phyloP scores from a whole-genome alignment of 768 basidiomycete genomes.

The Naganishia antarctica region DNA sequence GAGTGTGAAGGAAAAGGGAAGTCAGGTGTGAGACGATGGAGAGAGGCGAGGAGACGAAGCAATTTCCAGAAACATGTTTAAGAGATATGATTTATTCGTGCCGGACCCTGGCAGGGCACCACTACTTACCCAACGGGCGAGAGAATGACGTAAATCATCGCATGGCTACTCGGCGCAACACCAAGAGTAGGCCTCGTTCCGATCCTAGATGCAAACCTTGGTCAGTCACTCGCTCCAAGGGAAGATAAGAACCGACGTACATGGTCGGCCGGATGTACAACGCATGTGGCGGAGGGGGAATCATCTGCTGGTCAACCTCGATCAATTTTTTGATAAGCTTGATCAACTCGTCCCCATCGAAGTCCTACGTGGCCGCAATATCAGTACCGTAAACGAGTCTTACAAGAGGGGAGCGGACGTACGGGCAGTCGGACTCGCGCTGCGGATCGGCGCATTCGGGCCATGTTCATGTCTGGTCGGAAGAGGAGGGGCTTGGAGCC shows the following conservation, averaged over 20 bases:
- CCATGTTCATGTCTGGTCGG: slow-evolving; percentile 40
- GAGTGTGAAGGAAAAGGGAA: no score
- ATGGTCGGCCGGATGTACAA: slow-evolving; percentile 30
- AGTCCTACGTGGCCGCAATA: slow-evolving; percentile 17
- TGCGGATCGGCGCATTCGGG: slow-evolving; percentile 33
- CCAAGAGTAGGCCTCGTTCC: slow-evolving; percentile 35
- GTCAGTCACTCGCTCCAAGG: background rate
- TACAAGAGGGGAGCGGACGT: background rate
- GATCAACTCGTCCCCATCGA: slow-evolving; percentile 31
- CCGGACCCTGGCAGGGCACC: no score
- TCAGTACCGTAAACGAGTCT: background rate
- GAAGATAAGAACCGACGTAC: background rate
- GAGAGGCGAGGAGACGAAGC: no score
- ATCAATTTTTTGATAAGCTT: slow-evolving; percentile 31
- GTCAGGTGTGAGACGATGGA: no score
- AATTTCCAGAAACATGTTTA: no score
- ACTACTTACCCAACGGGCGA: slow-evolving; percentile 33
- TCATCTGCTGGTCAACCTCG: slow-evolving; percentile 32
- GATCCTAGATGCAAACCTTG: slow-evolving; percentile 30
- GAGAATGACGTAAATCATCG: slow-evolving; percentile 35
- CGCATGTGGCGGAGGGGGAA: slow-evolving; percentile 35
- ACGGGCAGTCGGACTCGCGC: slow-evolving; percentile 34
- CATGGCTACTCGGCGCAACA: slow-evolving; percentile 30
- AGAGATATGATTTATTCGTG: no score
- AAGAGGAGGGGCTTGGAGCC: slow-evolving; percentile 26